phyloP scores from a whole-genome alignment of 1,139 yeast species.

The Suhomyces anneliseae region DNA sequence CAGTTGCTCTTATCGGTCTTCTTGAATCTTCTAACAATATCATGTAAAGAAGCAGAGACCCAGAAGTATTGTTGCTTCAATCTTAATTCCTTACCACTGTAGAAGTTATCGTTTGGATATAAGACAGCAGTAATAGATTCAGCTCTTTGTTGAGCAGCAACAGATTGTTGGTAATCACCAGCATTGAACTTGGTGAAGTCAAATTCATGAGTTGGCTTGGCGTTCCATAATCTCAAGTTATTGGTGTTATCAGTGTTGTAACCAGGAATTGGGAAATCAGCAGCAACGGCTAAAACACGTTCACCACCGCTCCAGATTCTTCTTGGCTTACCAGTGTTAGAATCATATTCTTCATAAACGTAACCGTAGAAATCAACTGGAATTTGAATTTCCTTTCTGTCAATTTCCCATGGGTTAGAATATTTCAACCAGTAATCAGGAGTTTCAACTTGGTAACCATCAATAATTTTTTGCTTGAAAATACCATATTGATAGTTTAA shows the following conservation, averaged over 20 bases:
- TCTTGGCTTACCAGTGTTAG: slow-evolving; percentile 50
- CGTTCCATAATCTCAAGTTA: slow-evolving; percentile 88
- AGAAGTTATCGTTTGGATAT: slow-evolving; percentile 91
- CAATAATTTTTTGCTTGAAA: slow-evolving; percentile 84
- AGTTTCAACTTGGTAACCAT: slow-evolving; percentile 90
- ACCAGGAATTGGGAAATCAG: slow-evolving; percentile 93
- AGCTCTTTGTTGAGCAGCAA: slow-evolving; percentile 80
- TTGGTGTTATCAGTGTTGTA: slow-evolving; percentile 81
- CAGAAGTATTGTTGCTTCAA: slow-evolving; percentile 95
- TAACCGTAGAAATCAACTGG: slow-evolving; percentile 93
- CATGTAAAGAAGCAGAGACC: slow-evolving; percentile 94
- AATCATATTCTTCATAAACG: slow-evolving; percentile 62
- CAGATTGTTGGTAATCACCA: slow-evolving; percentile 88
- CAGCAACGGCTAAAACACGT: slow-evolving; percentile 86
- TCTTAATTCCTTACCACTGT: slow-evolving; percentile 87
- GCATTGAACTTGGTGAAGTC: slow-evolving; percentile 89
- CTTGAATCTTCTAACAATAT: slow-evolving; percentile 86
- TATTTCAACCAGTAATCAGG: slow-evolving; percentile 93
- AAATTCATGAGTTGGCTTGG: slow-evolving; percentile 87
- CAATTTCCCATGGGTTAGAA: slow-evolving; percentile 92
- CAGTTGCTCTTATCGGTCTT: slow-evolving; percentile 71
- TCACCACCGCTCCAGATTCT: slow-evolving; percentile 86
- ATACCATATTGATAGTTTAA: slow-evolving; percentile 92
- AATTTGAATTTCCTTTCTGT: slow-evolving; percentile 80
- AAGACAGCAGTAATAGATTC: slow-evolving; percentile 89